Base-by-base conservation (phyloP, 129 eudicot species). In the Daucus carota region DNA sequence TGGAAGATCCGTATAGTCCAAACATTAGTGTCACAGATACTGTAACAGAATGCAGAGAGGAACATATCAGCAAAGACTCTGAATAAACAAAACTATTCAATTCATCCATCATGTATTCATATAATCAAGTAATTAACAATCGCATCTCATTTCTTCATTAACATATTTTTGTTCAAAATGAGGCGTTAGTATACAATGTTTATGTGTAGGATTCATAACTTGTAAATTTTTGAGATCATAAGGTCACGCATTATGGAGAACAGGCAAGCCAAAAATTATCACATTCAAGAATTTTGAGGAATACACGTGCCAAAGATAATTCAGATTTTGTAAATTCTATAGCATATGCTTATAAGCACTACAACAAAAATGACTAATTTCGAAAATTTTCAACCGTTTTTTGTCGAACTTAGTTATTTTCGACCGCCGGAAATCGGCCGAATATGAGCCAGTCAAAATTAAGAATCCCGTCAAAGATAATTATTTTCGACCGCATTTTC, bases 1-100 rank as follows among this genome's bases (percentile, higher is more conserved):
- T 78, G 52, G 71, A 85, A 44, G 86, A 34, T 46, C 82, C 89
- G 28, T 86, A 79, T 52, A 86, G 83, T 48, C 91, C 89, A 68
- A 77, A 76, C 26, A 85, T 77, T 84, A 87, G 57, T 44, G 85
- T 71, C 80, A 85, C 40, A 48, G 81, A 78, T 62, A 85, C 95
- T 87, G 88, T 73, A 76, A 81, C 32, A 32, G 1, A 77, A 77
- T 17, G 40, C 8, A 74, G 46, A 41, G 18, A 52, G 29, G 7
- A 44, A 7, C 29, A 76, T 65, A 81, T 38, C 3, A 41, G n/a
- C 9, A 11, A 54, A n/a, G 31, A 54, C 63, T 54, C 63, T n/a
- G 15, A 15, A 54, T n/a, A 38, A 70, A 24, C 8, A 22, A 80
- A 31, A 84, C 9, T 28, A 12, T 13, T 24, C 20, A 42, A 12